These are phyloP conservation scores for Suillus weaverae DNA, from an alignment of 768 basidiomycete genomes.

Conservation along the genomic window DNA sequence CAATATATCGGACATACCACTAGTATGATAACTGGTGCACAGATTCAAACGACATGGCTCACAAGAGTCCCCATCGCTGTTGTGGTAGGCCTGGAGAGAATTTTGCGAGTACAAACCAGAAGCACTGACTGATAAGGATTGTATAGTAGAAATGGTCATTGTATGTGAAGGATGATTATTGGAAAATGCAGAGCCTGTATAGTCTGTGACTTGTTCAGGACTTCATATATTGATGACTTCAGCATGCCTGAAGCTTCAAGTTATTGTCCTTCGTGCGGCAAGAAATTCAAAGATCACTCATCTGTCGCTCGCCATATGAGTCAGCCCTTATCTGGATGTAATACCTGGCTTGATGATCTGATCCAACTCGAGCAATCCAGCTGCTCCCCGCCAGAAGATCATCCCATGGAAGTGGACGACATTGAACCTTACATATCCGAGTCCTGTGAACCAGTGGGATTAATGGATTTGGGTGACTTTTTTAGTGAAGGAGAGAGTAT, in stretches of 20 bases:
- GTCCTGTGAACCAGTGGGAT: not conserved
- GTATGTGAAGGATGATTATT: not conserved
- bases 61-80: not conserved
- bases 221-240: not conserved
- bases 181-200: not conserved
- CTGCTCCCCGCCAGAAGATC: not conserved
- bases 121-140: not conserved
- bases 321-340: not conserved
- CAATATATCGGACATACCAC: not conserved
- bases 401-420: not conserved
- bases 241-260: not conserved
- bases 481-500: not conserved
- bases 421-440: not conserved
- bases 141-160: not conserved
- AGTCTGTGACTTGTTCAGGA: not conserved
- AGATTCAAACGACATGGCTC: not conserved
- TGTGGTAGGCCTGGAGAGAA: not conserved
- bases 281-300: not conserved
- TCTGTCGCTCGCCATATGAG: not conserved
- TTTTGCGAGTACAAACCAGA: not conserved
- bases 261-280: not conserved
- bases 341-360: not conserved
- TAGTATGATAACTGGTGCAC: not conserved
- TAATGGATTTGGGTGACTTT: not conserved
- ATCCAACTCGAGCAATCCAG: not conserved